Base-by-base conservation (phyloP, 345 rosid genomes). In the Odontarrhena argentea region DNA sequence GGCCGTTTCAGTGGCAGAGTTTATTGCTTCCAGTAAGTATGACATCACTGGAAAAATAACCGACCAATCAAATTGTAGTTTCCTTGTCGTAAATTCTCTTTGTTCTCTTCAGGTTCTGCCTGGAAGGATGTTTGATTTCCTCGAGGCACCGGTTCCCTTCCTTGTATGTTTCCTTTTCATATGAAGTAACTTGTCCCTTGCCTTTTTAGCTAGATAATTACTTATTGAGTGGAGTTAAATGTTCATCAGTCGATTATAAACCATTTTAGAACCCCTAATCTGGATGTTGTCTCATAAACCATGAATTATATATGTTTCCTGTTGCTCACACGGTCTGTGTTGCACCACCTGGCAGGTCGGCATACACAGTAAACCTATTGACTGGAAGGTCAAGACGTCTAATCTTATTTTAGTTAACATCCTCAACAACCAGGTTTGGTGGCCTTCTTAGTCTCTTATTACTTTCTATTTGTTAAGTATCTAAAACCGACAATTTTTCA, bases 1-100 rank as follows among this genome's bases (percentile, higher is more conserved):
- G 84, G 9, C 99, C 99, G 26, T 95, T 91, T 85, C 91, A 87
- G 67, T 95, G 99, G 99, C 99, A 95, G 82, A 91, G 97, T 80
- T 79, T 95, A 75, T 79, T 91, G 67, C 90, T 95, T 78, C 99
- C 97, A 18, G 99, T 95, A 79, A 83, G 93, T 69, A 71, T 47
- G 41, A 28, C 55, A 65, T 43, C 44, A 38, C 55, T 71, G 13
- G 47, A 53, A 67, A 60, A 30, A 18, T 35, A 47, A 1, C 47
- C n/a, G 15, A 61, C 45, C 24, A 52, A 18, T 53, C 7, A 12
- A 60, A 40, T 9, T 60, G 51, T 62, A 38, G 61, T 28, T 41
- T 55, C 46, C 45, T 48, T 49, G 60, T 42, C 14, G 24, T 55
- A 32, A 26, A 38, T 63, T 38, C 9, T 70, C 55, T 62, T 8